Evolutionary conservation across 305 asterid species (phyloP).

Genomic region (Fraxinus angustifolia): DNA sequence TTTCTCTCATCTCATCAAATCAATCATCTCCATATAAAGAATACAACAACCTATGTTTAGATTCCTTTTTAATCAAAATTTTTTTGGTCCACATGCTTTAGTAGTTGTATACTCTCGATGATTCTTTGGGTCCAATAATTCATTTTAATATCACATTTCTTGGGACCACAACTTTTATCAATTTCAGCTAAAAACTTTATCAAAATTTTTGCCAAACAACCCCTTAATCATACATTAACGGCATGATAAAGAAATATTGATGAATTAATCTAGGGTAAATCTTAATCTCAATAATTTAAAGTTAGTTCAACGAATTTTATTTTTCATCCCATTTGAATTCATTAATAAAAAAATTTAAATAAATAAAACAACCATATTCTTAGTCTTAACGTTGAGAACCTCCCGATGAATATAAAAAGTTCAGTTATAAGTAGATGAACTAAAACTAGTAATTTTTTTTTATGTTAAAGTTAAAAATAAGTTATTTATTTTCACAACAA

Average conservation of each 20-base stretch:
- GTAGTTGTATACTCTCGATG: neutral
- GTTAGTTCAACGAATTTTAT: too few species aligned
- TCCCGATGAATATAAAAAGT: neutral
- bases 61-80: neutral
- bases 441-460: too few species aligned
- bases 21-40: neutral
- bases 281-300: neutral
- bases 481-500: neutral
- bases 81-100: neutral
- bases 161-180: too few species aligned
- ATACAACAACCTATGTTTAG: neutral
- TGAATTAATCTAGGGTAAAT: neutral
- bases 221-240: neutral
- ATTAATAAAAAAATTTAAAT: too few species aligned
- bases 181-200: too few species aligned
- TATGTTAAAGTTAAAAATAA: neutral
- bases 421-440: neutral
- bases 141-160: too few species aligned
- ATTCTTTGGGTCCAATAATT: neutral
- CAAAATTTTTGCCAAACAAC: neutral
- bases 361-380: neutral
- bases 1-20: neutral
- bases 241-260: neutral
- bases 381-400: neutral
- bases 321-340: too few species aligned